Evolutionary conservation across 805 yeast genomes (phyloP), one percentile per base, ranked within the genome.

Genomic region (Lipomyces spencermartinsiae): DNA sequence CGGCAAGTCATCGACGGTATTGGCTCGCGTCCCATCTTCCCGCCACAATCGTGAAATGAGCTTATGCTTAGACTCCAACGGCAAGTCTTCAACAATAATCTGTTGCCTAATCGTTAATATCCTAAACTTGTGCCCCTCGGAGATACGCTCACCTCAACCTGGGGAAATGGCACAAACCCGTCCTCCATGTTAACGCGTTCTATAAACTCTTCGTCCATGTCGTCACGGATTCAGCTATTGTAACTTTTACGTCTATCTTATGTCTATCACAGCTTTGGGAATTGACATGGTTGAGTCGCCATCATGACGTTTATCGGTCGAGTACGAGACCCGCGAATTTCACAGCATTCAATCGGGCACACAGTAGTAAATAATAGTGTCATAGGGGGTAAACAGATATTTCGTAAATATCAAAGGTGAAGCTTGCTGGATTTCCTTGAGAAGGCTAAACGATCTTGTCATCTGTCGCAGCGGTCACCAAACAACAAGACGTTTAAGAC

Each of bases 41-140:
- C 59, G 63, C 62, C 62, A 39, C 33, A 65, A 54, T 25, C 69
- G 62, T 39, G 63, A 59, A 22, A 66, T 66, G n/a, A 63, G 60
- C 54, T 54, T 61, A 56, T 63, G 68, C 43, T 66, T 66, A n/a
- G 66, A 64, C 62, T 66, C 69, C 22, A 66, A 56, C 2, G 69
- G 69, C 43, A 66, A 39, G 12, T 66, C 61, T 34, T 62, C 69
- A 9, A 58, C 63, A 10, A 66, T 61, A n/a, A 64, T 63, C 59
- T 58, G 43, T 10, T 35, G n/a, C n/a, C 8, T 37, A 33, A 51
- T 46, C 33, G 39, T 53, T 25, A 58, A 25, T n/a, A 25, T 58
- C 19, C 14, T 12, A 16, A 34, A 19, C n/a, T 2, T 22, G 22
- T 29, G 33, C 10, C 4, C 46, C 12, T 9, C 6, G 58, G 10